Evolutionary conservation across 805 yeast genomes (phyloP).

Genomic region (Cyberlindnera bimundalis): DNA sequence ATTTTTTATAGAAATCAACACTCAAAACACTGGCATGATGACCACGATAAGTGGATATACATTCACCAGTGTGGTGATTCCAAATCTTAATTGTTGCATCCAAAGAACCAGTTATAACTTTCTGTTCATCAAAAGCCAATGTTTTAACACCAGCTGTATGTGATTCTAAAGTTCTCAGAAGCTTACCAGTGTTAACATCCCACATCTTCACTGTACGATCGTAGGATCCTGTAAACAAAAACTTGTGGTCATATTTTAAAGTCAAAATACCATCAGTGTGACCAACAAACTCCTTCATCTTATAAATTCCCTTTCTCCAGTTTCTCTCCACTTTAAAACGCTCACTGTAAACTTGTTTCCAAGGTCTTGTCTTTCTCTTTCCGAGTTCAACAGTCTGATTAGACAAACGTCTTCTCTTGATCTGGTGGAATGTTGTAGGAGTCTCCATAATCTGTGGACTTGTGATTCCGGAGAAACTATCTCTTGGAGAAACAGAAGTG

Average conservation of each 20-base stretch:
- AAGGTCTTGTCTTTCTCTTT: conserved; percentile 62
- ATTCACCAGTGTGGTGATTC: conserved; percentile 93
- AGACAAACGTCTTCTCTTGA: conserved; percentile 28
- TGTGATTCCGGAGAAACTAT: not conserved
- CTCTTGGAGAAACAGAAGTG: conserved; percentile 3
- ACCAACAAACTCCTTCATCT: conserved; percentile 63
- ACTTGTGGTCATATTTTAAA: conserved; percentile 75
- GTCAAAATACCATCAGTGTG: conserved; percentile 90
- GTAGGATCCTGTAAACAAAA: conserved; percentile 86
- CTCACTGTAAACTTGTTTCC: conserved; percentile 94
- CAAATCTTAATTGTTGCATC: conserved; percentile 92
- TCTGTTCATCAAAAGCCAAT: conserved; percentile 80
- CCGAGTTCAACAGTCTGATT: conserved; percentile 24
- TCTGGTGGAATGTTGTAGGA: not conserved
- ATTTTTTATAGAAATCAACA: conserved; percentile 75
- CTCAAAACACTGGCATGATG: conserved; percentile 83
- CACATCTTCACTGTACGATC: conserved; percentile 91
- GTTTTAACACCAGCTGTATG: conserved; percentile 86
- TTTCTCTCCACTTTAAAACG: conserved; percentile 87
- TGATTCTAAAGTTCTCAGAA: conserved; percentile 77
- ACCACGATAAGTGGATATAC: conserved; percentile 90
- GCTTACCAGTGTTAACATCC: conserved; percentile 78
- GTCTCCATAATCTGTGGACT: not conserved
- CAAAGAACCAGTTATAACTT: conserved; percentile 86
- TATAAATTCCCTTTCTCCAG: conserved; percentile 84